These are phyloP conservation scores for Quercus berberidifolia DNA, from an alignment of 306 rosid genomes.

Conservation along the genomic window DNA sequence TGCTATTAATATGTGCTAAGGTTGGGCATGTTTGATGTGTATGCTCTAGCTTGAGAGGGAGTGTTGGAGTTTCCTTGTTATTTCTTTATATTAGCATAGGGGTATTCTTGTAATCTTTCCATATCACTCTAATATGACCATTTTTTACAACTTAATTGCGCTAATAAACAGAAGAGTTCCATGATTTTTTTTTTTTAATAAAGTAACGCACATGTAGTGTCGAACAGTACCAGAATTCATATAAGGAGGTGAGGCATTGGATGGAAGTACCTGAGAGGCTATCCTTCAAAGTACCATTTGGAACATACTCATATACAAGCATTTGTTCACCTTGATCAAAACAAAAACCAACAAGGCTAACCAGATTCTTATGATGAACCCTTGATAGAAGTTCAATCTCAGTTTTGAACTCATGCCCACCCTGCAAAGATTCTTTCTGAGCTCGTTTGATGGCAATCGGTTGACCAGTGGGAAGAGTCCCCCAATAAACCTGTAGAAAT, in stretches of 20 bases:
- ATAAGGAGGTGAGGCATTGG: neutral
- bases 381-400: slow-evolving; percentile 64
- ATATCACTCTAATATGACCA: too few relatives aligned
- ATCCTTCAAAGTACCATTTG: slow-evolving; percentile 49
- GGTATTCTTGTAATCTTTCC: too few relatives aligned
- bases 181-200: neutral
- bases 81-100: too few relatives aligned
- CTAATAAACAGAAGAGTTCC: neutral
- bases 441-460: slow-evolving; percentile 51
- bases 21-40: too few relatives aligned
- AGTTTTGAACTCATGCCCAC: slow-evolving; percentile 39
- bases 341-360: slow-evolving; percentile 52
- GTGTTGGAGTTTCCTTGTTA: too few relatives aligned
- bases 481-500: slow-evolving; percentile 38
- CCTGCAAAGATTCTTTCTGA: slow-evolving; percentile 35
- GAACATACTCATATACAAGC: slow-evolving; percentile 42
- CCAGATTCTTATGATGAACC: slow-evolving; percentile 56
- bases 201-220: neutral
- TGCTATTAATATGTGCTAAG: too few relatives aligned
- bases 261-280: slow-evolving; percentile 33
- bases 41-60: too few relatives aligned
- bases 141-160: neutral
- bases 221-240: neutral
- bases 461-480: slow-evolving; percentile 39
- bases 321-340: slow-evolving; percentile 53